Base-by-base conservation (phyloP, 495 filamentous ascomycete genomes). In the Talaromyces stipitatus region DNA sequence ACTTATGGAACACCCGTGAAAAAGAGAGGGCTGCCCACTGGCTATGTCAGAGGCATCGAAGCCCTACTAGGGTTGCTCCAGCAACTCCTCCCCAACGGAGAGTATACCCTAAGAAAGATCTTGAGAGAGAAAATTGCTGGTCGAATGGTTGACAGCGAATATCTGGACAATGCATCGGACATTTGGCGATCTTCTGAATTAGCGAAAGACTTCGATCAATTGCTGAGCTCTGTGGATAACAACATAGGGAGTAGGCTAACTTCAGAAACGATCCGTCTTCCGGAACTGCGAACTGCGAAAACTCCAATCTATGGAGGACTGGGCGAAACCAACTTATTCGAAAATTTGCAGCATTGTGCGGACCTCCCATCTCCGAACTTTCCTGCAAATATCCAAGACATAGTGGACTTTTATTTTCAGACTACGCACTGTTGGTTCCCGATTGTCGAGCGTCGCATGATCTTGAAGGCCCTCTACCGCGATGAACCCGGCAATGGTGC, bases 391-490 rank as follows among this genome's bases (percentile, higher is more conserved):
- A 64, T 55, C 6, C 29, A 60, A 10, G 55, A 75, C 7, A 64
- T 87, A 1, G 63, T 87, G 10, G 81, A 88, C 54, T 73, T 82
- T 10, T 86, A 85, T 64, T 85, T 85, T 61, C 76, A 79, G 4
- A 83, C 82, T 59, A 87, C 83, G 0, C 80, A 85, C 62, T 75
- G 71, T 27, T 88, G 84, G 84, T 73, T 86, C 12, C 85, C 85
- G 9, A 82, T 88, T 41, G 69, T 81, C 26, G 82, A 86, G 56
- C 85, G 83, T 52, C 78, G 83, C 54, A 77, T 77, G 33, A 56
- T 86, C 4, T 60, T 80, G 3, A 69, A 71, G 28, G 51, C 57
- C 6, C 59, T 66, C 55, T 62, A 67, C 50, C 57, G 36, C 12
- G 47, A 58, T 9, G 36, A 50, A 2, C 30, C 28, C 3, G 59